Base-by-base conservation (phyloP, 805 yeast species). In the Metschnikowia picachoensis region DNA sequence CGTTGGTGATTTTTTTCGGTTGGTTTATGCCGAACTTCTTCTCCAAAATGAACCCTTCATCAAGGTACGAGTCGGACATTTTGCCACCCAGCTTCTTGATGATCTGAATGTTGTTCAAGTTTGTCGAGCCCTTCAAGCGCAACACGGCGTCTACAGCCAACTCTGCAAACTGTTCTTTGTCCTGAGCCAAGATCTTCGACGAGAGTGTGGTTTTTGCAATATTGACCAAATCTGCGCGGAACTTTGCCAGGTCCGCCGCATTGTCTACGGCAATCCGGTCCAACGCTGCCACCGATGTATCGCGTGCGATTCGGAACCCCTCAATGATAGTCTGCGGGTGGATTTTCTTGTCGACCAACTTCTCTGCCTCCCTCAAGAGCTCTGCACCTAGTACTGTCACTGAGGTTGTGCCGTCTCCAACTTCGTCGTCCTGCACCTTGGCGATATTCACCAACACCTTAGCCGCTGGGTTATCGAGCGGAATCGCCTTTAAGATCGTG, bases 301-400 rank as follows among this genome's bases (percentile, higher is more conserved):
- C 75, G 15, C 89, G 74, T 4, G 97, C 99, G 55, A 89, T 80
- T 68, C 98, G 78, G 69, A 78, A 94, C 46, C 99, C 99, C 65
- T 89, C 96, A 54, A 94, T 90, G 61, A 94, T 92, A 5, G 97
- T 92, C 68, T 92, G 98, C 34, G 99, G 99, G 68, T 94, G 99
- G 53, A 94, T 94, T 63, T 86, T 91, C 65, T 84, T 86, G 55
- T 90, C 96, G 39, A 94, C 86, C 52, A 94, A 79, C 64, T 83
- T 83, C 68, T 94, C 97, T 30, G 98, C 97, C 71, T 92, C 97
- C 64, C 96, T 81, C 56, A 94, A 74, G 48, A 94, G 76, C 68
- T 94, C 98, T 9, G 97, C 91, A 36, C 92, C 83, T 47, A 92
- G 71, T 11, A 94, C 87, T 0, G 97, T 90, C 30, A 95, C 99